Base-by-base conservation (phyloP, 1,284 basidiomycete species). In the Microstroma glucosiphilum region DNA sequence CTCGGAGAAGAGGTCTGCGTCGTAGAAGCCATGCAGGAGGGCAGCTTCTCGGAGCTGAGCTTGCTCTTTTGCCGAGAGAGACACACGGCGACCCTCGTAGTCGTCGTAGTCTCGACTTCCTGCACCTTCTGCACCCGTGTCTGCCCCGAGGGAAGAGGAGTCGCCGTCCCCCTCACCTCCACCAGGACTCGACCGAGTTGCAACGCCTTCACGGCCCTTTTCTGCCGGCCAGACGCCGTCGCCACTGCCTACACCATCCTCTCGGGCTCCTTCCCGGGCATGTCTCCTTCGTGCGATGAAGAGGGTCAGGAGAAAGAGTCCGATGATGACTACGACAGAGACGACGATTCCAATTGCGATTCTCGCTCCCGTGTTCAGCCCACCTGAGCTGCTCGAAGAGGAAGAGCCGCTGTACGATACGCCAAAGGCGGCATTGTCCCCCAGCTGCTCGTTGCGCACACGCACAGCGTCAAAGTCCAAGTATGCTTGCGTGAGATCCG, bases 291-390 rank as follows among this genome's bases (percentile, higher is more conserved):
- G 57, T 56, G 60, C 62, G 7, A 63, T n/a, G 15, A 40, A 60
- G 37, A 60, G 49, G 7, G 63, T 19, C 1, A 70, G 60, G 40
- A 60, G 63, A 25, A 74, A 71, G 56, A 76, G 64, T 1, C 64
- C 53, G 15, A 73, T 64, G 43, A 73, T 71, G 42, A 63, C 62
- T 11, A 70, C 62, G 58, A 73, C 62, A 21, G 69, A 70, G 19
- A 69, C 63, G 55, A 76, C 70, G 21, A 71, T 66, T 49, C 72
- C 72, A 63, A 76, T 72, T 9, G 69, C 72, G 40, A 66, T 69
- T 51, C 69, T 71, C 12, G 70, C 64, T 8, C 71, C 72, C 48
- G 72, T 66, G 42, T 56, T 25, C 41, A 62, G 59, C 26, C 61
- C 62, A 1, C 66, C 62, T 48, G 55, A 56, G 21, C 60, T 60